Evolutionary conservation across 2,329 filamentous ascomycete species (phyloP).

Genomic region (Talaromyces sp.): DNA sequence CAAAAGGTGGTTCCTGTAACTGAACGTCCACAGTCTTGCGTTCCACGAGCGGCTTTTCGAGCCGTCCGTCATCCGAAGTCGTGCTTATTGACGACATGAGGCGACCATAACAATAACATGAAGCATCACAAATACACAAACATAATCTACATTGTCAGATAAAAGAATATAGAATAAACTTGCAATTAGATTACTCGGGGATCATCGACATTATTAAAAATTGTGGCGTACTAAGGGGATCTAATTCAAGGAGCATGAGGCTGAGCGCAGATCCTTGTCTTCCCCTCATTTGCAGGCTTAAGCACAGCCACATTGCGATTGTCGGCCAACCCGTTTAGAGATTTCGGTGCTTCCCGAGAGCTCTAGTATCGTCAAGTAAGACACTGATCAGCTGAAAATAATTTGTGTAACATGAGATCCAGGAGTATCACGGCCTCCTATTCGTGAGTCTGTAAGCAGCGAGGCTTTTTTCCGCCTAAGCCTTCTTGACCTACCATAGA

Average conservation of each 20-base stretch:
- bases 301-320: not conserved
- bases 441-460: too few relatives aligned
- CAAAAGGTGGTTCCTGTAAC: constrained; percentile 1
- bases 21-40: not conserved
- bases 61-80: constrained; percentile 5
- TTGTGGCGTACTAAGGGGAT: not conserved
- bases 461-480: not conserved
- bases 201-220: not conserved
- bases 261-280: not conserved
- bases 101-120: not conserved
- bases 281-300: not conserved
- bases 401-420: not conserved
- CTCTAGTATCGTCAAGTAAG: not conserved
- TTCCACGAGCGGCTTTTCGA: not conserved
- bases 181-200: not conserved
- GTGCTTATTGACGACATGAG: constrained; percentile 6
- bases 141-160: not conserved
- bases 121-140: too few relatives aligned
- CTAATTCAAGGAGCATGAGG: not conserved
- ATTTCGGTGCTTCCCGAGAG: not conserved
- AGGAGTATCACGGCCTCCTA: not conserved
- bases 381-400: not conserved
- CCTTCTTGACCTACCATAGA: not conserved
- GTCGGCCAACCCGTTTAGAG: not conserved
- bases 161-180: not conserved